phyloP scores from a whole-genome alignment of 2,329 filamentous ascomycete species.

The Penicillium psychrosexuale region DNA sequence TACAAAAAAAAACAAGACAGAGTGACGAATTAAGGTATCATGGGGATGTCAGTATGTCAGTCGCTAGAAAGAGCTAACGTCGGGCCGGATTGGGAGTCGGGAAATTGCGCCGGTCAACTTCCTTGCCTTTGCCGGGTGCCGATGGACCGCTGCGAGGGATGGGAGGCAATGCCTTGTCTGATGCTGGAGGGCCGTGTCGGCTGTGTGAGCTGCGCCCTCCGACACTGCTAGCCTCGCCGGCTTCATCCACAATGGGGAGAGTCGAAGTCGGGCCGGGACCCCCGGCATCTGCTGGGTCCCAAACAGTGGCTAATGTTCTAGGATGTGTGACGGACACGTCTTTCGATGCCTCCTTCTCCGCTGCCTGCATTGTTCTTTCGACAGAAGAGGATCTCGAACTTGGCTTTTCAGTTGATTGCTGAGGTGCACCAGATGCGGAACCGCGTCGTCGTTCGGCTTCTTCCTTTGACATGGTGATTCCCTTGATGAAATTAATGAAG shows the following conservation, averaged over 20 bases:
- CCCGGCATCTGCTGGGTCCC: conserved; percentile 56
- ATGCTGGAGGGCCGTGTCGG: conserved; percentile 27
- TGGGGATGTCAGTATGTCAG: neutral
- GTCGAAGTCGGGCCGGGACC: conserved; percentile 53
- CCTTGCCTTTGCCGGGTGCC: conserved; percentile 26
- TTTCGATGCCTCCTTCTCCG: conserved; percentile 62
- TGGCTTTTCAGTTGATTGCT: conserved; percentile 29
- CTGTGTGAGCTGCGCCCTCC: conserved; percentile 58
- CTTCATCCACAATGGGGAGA: conserved; percentile 85
- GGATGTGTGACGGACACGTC: conserved; percentile 61
- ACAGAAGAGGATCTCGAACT: conserved; percentile 41
- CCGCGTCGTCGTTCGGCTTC: conserved; percentile 61
- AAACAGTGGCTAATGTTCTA: conserved; percentile 57
- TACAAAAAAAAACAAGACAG: conserved; percentile 12
- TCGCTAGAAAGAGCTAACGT: conserved; percentile 3
- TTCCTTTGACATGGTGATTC: conserved; percentile 85
- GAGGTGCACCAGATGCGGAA: conserved; percentile 14
- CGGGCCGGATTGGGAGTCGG: neutral
- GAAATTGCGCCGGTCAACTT: conserved; percentile 14
- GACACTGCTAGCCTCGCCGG: conserved; percentile 70
- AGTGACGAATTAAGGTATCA: conserved; percentile 6
- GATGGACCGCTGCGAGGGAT: conserved; percentile 19
- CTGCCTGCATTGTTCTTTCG: conserved; percentile 55
- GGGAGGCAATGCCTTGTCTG: conserved; percentile 33
- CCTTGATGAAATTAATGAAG: conserved; percentile 87